Conservation (phyloP, 2,329 filamentous ascomycete genomes). For the Aphanocladium album region DNA sequence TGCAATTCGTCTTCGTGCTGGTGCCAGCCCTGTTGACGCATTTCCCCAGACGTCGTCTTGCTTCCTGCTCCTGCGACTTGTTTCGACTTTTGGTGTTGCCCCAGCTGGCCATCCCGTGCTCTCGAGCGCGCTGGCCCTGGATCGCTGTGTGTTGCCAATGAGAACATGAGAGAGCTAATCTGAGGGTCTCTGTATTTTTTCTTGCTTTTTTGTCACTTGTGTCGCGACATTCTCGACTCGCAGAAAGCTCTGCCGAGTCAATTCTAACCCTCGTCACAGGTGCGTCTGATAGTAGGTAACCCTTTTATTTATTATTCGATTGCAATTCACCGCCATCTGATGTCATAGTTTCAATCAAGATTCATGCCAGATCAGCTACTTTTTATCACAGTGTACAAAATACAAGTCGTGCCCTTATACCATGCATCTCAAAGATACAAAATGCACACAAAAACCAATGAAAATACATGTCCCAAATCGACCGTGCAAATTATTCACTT, state of each 20-base stretch:
- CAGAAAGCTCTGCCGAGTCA: background rate
- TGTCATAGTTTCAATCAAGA: background rate
- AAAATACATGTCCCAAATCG: background rate
- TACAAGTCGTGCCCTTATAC: background rate
- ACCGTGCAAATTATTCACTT: slow-evolving; percentile 9
- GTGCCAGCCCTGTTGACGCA: background rate
- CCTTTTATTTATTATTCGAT: background rate
- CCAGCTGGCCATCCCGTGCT: background rate
- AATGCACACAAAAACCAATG: background rate
- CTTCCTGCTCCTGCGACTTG: slow-evolving; percentile 14
- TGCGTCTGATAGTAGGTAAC: background rate
- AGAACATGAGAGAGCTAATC: slow-evolving; percentile 55
- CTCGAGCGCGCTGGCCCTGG: background rate
- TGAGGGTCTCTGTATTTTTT: slow-evolving; percentile 36
- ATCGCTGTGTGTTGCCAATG: slow-evolving; percentile 39
- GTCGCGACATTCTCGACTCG: background rate
- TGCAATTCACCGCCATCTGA: background rate
- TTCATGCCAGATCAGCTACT: background rate
- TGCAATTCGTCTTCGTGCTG: background rate
- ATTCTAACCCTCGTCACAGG: background rate
- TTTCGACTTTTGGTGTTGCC: slow-evolving; percentile 5
- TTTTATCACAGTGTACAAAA: slow-evolving; percentile 6
- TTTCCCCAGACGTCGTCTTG: background rate
- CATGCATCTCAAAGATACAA: background rate
- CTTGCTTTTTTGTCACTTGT: background rate